Evolutionary conservation across 352 stramenopile species (phyloP).

Genomic region (Phytophthora rubi): DNA sequence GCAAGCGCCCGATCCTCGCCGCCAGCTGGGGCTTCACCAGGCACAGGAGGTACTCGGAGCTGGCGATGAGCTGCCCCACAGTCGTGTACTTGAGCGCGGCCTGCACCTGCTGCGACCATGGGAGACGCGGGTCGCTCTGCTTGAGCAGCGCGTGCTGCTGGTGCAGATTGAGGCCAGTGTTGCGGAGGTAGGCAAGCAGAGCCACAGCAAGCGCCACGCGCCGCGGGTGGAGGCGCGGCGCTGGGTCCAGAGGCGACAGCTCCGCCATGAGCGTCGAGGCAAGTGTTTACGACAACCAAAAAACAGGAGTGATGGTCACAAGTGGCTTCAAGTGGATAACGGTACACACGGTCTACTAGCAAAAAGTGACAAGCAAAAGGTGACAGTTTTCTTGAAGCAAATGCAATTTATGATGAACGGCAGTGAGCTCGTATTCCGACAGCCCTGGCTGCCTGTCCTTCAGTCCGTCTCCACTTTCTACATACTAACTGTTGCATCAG

Average conservation of each 20-base stretch:
- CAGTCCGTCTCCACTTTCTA: background rate
- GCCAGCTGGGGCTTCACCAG: slow-evolving; percentile 60
- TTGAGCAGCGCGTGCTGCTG: slow-evolving; percentile 37
- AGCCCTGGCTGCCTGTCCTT: slow-evolving; percentile 6
- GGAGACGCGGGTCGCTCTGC: slow-evolving; percentile 26
- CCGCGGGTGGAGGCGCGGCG: slow-evolving; percentile 8
- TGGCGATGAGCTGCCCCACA: slow-evolving; percentile 54
- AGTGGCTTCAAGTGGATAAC: no score
- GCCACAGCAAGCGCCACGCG: slow-evolving; percentile 23
- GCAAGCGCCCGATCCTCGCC: slow-evolving; percentile 46
- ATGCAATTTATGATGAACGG: slow-evolving; percentile 22
- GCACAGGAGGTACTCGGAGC: slow-evolving; percentile 61
- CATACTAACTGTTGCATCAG: slow-evolving; percentile 13
- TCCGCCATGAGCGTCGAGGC: slow-evolving; percentile 7
- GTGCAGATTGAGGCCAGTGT: slow-evolving; percentile 21
- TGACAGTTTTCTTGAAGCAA: background rate
- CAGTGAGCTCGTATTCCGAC: slow-evolving; percentile 15
- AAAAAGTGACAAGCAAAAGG: no score
- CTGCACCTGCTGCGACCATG: slow-evolving; percentile 15
- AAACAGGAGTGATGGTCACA: no score
- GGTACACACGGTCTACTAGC: no score
- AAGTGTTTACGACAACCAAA: slow-evolving; percentile 19
- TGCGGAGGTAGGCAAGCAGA: slow-evolving; percentile 33
- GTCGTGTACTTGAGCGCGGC: slow-evolving; percentile 56
- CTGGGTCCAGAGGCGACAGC: background rate